Base-by-base conservation (phyloP, 2,329 filamentous ascomycete species). In the Talaromyces sp. region DNA sequence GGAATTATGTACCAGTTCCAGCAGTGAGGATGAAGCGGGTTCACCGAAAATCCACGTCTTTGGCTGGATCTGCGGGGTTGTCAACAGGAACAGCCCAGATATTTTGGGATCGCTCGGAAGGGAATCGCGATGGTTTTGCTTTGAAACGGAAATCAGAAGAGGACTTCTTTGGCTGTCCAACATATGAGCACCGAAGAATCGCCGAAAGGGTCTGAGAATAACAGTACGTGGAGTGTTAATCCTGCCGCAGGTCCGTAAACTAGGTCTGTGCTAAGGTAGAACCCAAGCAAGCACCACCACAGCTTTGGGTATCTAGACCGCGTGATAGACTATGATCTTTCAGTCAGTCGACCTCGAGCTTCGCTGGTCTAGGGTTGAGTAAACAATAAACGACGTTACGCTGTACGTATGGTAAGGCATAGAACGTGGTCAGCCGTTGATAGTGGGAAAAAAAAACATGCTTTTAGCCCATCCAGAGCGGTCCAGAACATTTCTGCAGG, bases 51-150 rank as follows among this genome's bases (percentile, higher is more conserved):
- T 43, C 56, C 56, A 43, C n/a, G 37, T 59, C 39, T 45, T 45
- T 59, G 22, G 56, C 35, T 43, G 22, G n/a, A 37, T 41, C 33
- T 59, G 56, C 43, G 54, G 54, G 54, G 54, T 31, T 57, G 54
- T 35, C 22, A 16, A 52, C 48, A 52, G 27, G 13, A 13, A 50
- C 22, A 9, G 13, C 22, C 11, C 9, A 19, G 41, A 37, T 37
- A 22, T 37, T 37, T 9, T 37, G 10, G 3, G 1, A 10, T 37
- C 37, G 3, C 27, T 35, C 27, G 22, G 47, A 22, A 52, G 4
- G 22, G 1, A 16, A 52, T 52, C 48, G 31, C 48, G 14, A 52
- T 33, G 11, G 3, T 11, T 52, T 22, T 19, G 19, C 19, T 47
- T 11, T 7, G 7, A 31, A 8, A 5, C 27, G 27, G 4, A 10